Evolutionary conservation across 192 early-diverging fungal genomes (phyloP), one percentile per base, ranked within the genome.

Genomic region (Dispira parvispora): DNA sequence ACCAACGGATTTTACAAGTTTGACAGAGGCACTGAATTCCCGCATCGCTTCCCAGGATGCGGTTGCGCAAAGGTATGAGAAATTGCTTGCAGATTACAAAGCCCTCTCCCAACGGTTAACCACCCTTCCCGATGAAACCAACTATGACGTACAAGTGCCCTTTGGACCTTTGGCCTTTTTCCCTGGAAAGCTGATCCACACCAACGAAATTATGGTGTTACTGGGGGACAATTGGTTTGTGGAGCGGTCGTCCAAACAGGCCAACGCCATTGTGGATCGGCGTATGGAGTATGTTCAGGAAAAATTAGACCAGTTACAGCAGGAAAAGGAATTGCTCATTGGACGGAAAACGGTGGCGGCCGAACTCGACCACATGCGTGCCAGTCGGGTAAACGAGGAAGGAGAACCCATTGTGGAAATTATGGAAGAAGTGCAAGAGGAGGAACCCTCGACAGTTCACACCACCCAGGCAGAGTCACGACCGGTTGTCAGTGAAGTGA

Each of bases 141-240:
- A 6, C 26, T 57, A 57, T n/a, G 55, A 57, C 43, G 23, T 21
- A 43, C 69, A 83, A 83, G 78, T 96, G 1, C 93, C 90, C 0
- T 68, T 92, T 18, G 90, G 91, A 0, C 84, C 82, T n/a, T 50
- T 90, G 27, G 93, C 93, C 0, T 96, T 94, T 69, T 86, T 90
- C 75, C 84, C 85, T 1, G 93, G 91, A 27, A 77, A 85, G 45
- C 50, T 97, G 3, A 73, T 93, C 27, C 87, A 94, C 67, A 97
- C 94, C n/a, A 97, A 97, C 65, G 90, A 93, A 67, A 79, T 97
- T 13, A 67, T 85, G 26, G 89, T 90, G 0, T 69, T 88, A 43
- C 70, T 97, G 43, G 94, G 94, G n/a, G 91, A 91, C 54, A 91
- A 93, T 74, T 94, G 86, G 83, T 97, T 94, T 66, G 86, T 77